Percentiles rank a stretch among this genome's conserved stretches.
phyloP scores from a whole-genome alignment of 257 asterid species.

The Gentiana macrophylla region DNA sequence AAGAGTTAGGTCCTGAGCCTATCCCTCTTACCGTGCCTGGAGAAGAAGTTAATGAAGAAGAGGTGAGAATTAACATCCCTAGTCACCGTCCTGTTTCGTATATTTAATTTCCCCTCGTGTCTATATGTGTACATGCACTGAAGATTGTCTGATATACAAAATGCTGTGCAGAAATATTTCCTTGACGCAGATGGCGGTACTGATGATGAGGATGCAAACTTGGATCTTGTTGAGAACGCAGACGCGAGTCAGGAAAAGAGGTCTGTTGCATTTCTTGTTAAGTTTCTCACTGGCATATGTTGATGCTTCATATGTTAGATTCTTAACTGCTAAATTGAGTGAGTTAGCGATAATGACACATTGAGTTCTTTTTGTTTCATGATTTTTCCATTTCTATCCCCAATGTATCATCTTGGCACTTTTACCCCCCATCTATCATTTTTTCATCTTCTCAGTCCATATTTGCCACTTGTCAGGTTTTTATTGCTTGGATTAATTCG shows the following conservation, averaged over 20 bases:
- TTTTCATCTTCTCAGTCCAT: no score
- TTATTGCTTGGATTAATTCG: no score
- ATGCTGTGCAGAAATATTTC: constrained; percentile 53
- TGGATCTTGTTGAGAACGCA: constrained; percentile 27
- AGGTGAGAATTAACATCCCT: constrained; percentile 30
- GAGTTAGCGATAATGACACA: no score
- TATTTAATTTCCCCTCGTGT: constrained; percentile 5
- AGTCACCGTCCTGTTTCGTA: constrained; percentile 9
- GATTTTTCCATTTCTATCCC: no score
- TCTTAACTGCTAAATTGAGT: no score
- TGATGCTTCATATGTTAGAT: no score
- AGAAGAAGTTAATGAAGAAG: constrained; percentile 66
- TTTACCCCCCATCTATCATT: no score
- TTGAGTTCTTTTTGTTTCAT: no score
- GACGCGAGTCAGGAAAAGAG: constrained; percentile 55
- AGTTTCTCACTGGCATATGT: no score
- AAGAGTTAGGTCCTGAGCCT: constrained; percentile 84
- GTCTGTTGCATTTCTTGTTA: constrained; percentile 20
- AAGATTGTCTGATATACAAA: not conserved
- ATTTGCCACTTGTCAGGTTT: no score
- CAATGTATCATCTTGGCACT: no score
- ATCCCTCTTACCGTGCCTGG: constrained; percentile 67
- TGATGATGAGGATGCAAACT: constrained; percentile 47
- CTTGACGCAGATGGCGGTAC: constrained; percentile 64
- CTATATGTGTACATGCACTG: not conserved